Base-by-base conservation (phyloP, 2,329 filamentous ascomycete genomes). In the Apiospora malaysiana region DNA sequence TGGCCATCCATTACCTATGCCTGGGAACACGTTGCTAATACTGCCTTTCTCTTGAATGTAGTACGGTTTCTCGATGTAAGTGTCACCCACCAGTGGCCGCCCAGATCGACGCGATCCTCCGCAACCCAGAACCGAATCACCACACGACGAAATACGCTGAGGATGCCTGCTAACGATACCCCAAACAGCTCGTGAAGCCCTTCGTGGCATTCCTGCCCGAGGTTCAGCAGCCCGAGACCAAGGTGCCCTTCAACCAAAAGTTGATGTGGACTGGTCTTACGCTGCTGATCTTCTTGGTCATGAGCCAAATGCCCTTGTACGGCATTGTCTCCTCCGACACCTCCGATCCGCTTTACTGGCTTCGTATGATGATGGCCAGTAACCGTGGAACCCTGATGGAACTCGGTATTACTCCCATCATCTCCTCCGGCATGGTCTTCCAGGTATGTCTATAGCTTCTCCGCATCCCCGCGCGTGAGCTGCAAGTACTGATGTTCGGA, bases 381-480 rank as follows among this genome's bases (percentile, higher is more conserved):
- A 99, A 99, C 84, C 91, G 95, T 81, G 95, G 95, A 84, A 97
- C 95, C 37, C 83, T 97, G 83, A 97, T 97, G 95, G 95, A 97
- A 82, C 82, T 97, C 86, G 94, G 95, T 87, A 96, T 98, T 79
- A 97, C 96, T 32, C 97, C 97, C 79, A 99, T 99, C 85, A 98
- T 99, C 86, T 98, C 96, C 72, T 98, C 96, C 47, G 96, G 96
- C 85, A 99, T 99, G 96, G 94, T 99, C 80, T 99, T 99, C 91
- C 96, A 99, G 56, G 56, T 63, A 63, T 63, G 56, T 59, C 2
- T 32, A 56, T 7, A 10, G 92, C 9, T 8, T n/a, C 18, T 18
- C 9, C 2, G n/a, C 14, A 27, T n/a, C n/a, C 18, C 56, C 7
- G 32, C 56, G 1, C 18, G n/a, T n/a, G 56, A 40, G 32, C 96